These are phyloP conservation scores for Ramalina peruviana DNA, from an alignment of 495 filamentous ascomycete species.

Conservation along the genomic window DNA sequence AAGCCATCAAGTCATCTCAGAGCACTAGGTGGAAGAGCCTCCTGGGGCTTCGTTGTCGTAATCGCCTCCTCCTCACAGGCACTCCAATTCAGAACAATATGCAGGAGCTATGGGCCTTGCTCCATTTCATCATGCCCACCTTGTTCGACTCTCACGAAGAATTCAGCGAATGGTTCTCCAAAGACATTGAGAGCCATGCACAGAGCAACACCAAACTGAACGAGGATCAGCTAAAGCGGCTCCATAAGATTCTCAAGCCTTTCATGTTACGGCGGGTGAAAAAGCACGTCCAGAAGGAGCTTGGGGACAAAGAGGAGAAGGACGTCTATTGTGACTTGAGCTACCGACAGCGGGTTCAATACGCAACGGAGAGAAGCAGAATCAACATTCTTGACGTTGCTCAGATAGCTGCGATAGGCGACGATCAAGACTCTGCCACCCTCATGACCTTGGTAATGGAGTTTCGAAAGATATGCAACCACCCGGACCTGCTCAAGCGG, in stretches of 20 bases:
- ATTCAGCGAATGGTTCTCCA: conserved; percentile 99
- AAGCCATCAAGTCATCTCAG: conserved; percentile 95
- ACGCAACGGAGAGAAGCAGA: conserved; percentile 79
- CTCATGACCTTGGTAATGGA: conserved; percentile 99
- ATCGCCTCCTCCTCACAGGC: conserved; percentile 85
- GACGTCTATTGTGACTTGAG: conserved; percentile 96
- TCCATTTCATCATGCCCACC: conserved; percentile 99
- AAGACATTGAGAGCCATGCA: conserved; percentile 96
- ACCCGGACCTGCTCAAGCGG: conserved; percentile 91
- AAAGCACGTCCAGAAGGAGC: conserved; percentile 96
- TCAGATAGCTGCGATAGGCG: conserved; percentile 88
- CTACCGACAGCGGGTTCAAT: conserved; percentile 92
- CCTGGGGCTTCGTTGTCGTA: conserved; percentile 87
- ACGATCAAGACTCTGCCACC: conserved; percentile 87
- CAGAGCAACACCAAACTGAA: conserved; percentile 98
- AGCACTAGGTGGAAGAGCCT: conserved; percentile 95
- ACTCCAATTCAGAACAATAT: conserved; percentile 99
- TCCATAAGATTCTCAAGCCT: conserved; percentile 98
- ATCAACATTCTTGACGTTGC: conserved; percentile 98
- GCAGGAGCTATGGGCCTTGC: conserved; percentile 94
- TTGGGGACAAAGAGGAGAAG: conserved; percentile 95
- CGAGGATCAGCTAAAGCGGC: conserved; percentile 85
- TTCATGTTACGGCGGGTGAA: conserved; percentile 99
- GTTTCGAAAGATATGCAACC: conserved; percentile 98
- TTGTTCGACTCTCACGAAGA: conserved; percentile 98